Evolutionary conservation across 257 asterid genomes (phyloP).

Genomic region (Solanum virginianum): DNA sequence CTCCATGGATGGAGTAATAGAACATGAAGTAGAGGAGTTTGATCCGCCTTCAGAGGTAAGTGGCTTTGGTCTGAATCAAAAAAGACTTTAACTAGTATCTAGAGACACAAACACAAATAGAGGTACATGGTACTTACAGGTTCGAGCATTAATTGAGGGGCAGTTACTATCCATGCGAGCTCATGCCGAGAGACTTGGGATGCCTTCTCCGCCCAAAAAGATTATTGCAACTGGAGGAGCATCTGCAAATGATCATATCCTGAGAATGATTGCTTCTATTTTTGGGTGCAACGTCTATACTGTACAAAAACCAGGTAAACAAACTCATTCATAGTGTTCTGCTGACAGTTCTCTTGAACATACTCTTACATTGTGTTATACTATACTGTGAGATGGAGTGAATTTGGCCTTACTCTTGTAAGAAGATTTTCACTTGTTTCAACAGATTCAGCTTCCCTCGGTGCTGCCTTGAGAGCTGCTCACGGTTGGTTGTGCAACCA

Average conservation of each 20-base stretch:
- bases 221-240: constrained; percentile 99
- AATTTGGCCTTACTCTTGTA: neutral
- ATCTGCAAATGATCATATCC: constrained; percentile 53
- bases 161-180: constrained; percentile 84
- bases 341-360: neutral
- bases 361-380: neutral
- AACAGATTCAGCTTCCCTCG: constrained; percentile 83
- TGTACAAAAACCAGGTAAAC: constrained; percentile 67
- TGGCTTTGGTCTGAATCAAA: neutral
- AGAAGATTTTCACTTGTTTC: neutral
- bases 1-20: constrained; percentile 45
- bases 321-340: neutral
- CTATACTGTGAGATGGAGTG: neutral
- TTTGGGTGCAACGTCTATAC: constrained; percentile 72
- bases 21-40: constrained; percentile 47
- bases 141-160: constrained; percentile 83
- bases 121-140: constrained; percentile 23
- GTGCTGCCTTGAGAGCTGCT: constrained; percentile 92
- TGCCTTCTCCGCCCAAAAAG: constrained; percentile 88
- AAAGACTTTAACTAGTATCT: neutral
- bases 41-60: constrained; percentile 77
- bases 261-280: constrained; percentile 48
- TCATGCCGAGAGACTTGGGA: constrained; percentile 83
- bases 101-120: neutral
- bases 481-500: constrained; percentile 82